Base-by-base conservation (phyloP, 495 filamentous ascomycete genomes). In the Aspergillus homomorphus region DNA sequence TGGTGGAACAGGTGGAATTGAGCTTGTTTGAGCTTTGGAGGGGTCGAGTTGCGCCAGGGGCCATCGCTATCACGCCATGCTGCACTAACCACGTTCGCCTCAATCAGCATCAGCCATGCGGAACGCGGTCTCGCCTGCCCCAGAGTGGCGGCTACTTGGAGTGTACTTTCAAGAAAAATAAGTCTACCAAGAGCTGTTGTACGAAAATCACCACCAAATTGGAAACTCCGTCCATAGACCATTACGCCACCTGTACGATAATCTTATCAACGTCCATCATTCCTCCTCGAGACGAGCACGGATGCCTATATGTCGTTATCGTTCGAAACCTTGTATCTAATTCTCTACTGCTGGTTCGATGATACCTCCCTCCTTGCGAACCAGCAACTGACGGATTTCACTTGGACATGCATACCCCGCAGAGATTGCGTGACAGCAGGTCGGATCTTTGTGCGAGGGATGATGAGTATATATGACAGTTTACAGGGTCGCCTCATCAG, bases 321-420 rank as follows among this genome's bases (percentile, higher is more conserved):
- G 12, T 38, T 38, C 12, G 33, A 38, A 38, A 38, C 33, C 33
- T 38, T 38, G 33, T 38, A 9, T 12, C 33, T 14, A 38, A 28
- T 15, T 23, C 19, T 7, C 6, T 16, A 21, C 19, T 22, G 6
- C 12, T 12, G 21, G 45, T 48, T n/a, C n/a, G 7, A 22, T 26
- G 21, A 15, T 28, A 7, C 48, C 23, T 18, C 20, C 6, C 9
- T 9, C n/a, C 16, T 22, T 15, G n/a, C 8, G 23, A 51, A 8
- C n/a, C 48, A 28, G 24, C 24, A 50, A 24, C 10, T 51, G 24
- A 2, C 22, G 33, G 33, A 38, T 6, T 5, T 38, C 33, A 38
- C 33, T 38, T 12, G 23, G 62, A 55, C 33, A 64, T 19, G 46
- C 56, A 68, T 68, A 65, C 60, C 66, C 62, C 62, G 62, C 66